Conservation (phyloP, 495 filamentous ascomycete genomes). For the Neurospora hispaniola region DNA sequence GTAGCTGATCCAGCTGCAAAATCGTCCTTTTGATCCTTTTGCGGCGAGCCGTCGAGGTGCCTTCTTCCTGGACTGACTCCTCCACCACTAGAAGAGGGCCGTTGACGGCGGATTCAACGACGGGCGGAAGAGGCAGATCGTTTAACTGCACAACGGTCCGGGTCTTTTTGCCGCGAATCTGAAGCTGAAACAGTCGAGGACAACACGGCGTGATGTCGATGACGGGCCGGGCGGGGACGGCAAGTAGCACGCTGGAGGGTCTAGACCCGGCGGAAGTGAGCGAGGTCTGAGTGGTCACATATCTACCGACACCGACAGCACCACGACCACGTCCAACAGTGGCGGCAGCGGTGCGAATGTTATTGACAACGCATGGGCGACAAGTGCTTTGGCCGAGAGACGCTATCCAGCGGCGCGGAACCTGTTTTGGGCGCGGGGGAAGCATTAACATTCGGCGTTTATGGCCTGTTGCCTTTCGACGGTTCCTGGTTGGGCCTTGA, state of each 20-base stretch:
- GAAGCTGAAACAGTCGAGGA: slow-evolving; percentile 4
- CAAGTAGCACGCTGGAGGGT: not conserved
- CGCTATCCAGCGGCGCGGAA: slow-evolving; percentile 17
- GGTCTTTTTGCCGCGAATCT: slow-evolving; percentile 32
- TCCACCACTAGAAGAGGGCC: not conserved
- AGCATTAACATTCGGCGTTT: slow-evolving; percentile 21
- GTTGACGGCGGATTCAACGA: not conserved
- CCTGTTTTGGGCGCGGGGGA: slow-evolving; percentile 13
- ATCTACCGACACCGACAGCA: not conserved
- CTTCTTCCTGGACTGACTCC: not conserved
- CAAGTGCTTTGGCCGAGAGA: slow-evolving; percentile 7
- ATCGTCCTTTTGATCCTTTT: not conserved
- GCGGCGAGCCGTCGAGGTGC: not conserved
- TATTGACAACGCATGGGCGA: not conserved
- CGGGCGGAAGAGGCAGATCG: slow-evolving; percentile 40
- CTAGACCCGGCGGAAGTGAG: slow-evolving; percentile 3
- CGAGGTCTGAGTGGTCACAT: slow-evolving; percentile 1
- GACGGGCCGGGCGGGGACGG: not conserved
- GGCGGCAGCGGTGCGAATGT: slow-evolving; percentile 9
- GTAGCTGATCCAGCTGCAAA: not conserved
- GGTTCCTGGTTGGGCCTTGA: not conserved
- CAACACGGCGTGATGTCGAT: not conserved
- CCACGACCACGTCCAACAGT: slow-evolving; percentile 13
- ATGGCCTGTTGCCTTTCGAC: not conserved
- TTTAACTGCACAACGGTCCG: slow-evolving; percentile 46